Evolutionary conservation across 2,329 filamentous ascomycete genomes (phyloP).

Genomic region (Corniculantispora saksenae): DNA sequence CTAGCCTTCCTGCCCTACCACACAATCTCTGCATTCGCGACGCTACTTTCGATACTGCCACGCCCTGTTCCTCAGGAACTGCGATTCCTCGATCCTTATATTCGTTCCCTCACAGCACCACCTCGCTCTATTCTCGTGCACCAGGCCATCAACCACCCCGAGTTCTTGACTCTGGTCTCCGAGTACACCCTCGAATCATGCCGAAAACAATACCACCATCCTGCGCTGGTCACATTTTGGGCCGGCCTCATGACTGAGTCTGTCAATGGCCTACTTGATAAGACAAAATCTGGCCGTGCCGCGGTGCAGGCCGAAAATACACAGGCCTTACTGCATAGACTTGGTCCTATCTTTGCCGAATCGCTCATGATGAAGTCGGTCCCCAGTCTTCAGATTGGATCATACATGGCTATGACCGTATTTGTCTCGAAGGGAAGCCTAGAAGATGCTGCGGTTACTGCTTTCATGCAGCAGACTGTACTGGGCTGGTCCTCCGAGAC

Average conservation of each 20-base stretch:
- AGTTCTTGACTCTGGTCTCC: conserved; percentile 76
- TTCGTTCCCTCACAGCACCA: conserved; percentile 72
- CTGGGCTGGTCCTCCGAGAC: conserved; percentile 76
- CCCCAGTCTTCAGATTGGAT: conserved; percentile 78
- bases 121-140: conserved; percentile 82
- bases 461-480: conserved; percentile 86
- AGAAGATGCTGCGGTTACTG: conserved; percentile 76
- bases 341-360: conserved; percentile 72
- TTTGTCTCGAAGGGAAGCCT: conserved; percentile 81
- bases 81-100: conserved; percentile 84
- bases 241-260: conserved; percentile 84
- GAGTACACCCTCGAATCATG: conserved; percentile 76
- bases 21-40: conserved; percentile 79
- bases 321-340: conserved; percentile 70
- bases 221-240: conserved; percentile 85
- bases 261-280: conserved; percentile 78
- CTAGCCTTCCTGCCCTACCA: conserved; percentile 93
- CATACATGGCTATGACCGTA: conserved; percentile 88
- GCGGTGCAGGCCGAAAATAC: conserved; percentile 78
- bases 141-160: conserved; percentile 74
- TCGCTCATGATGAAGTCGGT: conserved; percentile 74
- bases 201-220: conserved; percentile 70
- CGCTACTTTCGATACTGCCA: conserved; percentile 84
- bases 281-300: conserved; percentile 71
- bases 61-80: conserved; percentile 72